Evolutionary conservation across 805 yeast genomes (phyloP).

Genomic region (Yamadazyma sp.): DNA sequence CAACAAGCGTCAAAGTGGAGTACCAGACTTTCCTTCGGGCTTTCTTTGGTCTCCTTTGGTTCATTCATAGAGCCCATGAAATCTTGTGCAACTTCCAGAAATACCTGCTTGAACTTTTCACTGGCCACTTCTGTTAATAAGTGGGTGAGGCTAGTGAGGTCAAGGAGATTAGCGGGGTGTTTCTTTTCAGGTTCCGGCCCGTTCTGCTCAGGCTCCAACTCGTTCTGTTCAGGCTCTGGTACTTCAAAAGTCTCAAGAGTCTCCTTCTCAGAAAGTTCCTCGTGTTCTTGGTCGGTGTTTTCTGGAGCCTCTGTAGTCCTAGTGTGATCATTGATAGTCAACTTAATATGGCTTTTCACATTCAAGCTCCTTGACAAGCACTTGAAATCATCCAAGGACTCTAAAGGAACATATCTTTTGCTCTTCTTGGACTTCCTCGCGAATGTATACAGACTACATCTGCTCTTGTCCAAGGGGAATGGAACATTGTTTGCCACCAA

Average conservation of each 20-base stretch:
- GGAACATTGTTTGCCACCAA: conserved; percentile 7
- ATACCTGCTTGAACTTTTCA: conserved; percentile 26
- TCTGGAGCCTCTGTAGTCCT: too few species aligned
- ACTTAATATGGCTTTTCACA: conserved; percentile 46
- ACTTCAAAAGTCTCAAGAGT: too few species aligned
- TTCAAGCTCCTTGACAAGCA: conserved; percentile 46
- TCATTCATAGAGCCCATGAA: conserved; percentile 7
- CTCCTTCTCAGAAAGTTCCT: too few species aligned
- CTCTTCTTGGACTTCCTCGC: conserved; percentile 49
- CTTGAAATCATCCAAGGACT: conserved; percentile 39
- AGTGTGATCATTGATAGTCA: conserved; percentile 19
- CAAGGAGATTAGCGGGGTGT: conserved; percentile 11
- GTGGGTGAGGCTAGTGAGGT: conserved; percentile 26
- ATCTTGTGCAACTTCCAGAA: conserved; percentile 18
- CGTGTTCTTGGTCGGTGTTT: neutral
- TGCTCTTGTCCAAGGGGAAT: conserved; percentile 8
- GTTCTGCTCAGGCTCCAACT: neutral
- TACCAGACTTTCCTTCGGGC: neutral
- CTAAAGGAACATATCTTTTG: conserved; percentile 40
- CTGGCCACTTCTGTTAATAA: conserved; percentile 29
- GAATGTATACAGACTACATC: conserved; percentile 11
- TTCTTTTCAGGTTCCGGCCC: neutral
- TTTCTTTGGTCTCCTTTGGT: neutral
- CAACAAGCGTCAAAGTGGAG: conserved; percentile 24
- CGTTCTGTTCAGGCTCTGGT: too few species aligned